Conservation (phyloP, 78 protist species). For the Dictyostelium purpureum region DNA sequence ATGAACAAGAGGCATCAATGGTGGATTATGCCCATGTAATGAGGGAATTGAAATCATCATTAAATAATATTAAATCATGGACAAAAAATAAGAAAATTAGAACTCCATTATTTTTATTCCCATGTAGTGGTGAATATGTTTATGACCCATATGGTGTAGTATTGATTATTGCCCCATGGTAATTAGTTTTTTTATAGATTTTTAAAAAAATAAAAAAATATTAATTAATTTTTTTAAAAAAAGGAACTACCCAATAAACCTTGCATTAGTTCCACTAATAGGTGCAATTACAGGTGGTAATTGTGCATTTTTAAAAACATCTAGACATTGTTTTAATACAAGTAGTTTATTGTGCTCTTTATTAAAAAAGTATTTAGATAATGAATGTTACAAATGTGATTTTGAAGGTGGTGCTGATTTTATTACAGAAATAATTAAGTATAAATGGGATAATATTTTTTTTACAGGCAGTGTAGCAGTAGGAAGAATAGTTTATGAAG, state of each 20-base stretch:
- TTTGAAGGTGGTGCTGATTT: slow-evolving; percentile 54
- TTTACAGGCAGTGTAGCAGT: slow-evolving; percentile 87
- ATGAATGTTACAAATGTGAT: slow-evolving; percentile 38
- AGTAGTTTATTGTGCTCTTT: slow-evolving; percentile 37
- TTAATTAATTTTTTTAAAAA: background rate
- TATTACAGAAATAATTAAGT: slow-evolving; percentile 70
- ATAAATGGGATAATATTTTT: slow-evolving; percentile 86
- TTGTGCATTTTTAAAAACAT: slow-evolving; percentile 89
- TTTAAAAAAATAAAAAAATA: too few species aligned
- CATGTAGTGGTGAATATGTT: slow-evolving; percentile 35
- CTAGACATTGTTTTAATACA: slow-evolving; percentile 37
- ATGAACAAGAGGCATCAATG: slow-evolving; percentile 40
- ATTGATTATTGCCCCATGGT: slow-evolving; percentile 95
- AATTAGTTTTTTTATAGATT: background rate
- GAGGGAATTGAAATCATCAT: slow-evolving; percentile 30
- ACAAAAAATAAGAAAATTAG: slow-evolving; percentile 45
- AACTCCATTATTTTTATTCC: slow-evolving; percentile 32
- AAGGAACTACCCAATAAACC: slow-evolving; percentile 78
- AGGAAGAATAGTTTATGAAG: slow-evolving; percentile 79
- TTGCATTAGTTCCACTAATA: slow-evolving; percentile 75
- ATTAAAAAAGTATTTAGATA: slow-evolving; percentile 67
- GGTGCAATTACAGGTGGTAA: slow-evolving; percentile 97
- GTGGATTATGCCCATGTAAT: slow-evolving; percentile 22
- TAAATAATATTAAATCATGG: slow-evolving; percentile 37
- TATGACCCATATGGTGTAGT: slow-evolving; percentile 94